phyloP scores from a whole-genome alignment of 768 basidiomycete species.

The Podaxis sp. region DNA sequence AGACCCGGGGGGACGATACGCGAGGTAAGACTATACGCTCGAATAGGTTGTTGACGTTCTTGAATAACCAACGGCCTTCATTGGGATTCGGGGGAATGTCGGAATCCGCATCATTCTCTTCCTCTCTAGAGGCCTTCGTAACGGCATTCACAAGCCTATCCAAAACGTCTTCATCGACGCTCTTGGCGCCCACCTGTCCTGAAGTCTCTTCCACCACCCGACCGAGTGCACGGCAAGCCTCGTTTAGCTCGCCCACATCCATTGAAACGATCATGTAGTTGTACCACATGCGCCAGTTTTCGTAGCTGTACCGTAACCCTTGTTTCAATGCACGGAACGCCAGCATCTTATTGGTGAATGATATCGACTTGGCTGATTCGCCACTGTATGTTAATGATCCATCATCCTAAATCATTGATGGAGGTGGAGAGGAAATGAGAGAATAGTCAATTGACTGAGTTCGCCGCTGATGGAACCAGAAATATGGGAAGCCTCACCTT shows the following conservation, averaged over 20 bases:
- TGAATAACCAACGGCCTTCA: slow-evolving; percentile 64
- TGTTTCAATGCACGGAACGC: slow-evolving; percentile 93
- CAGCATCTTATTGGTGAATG: slow-evolving; percentile 76
- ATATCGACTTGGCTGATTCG: slow-evolving; percentile 33
- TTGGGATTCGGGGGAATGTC: slow-evolving; percentile 44
- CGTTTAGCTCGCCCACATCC: slow-evolving; percentile 89
- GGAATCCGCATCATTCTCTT: slow-evolving; percentile 23
- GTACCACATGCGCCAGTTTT: slow-evolving; percentile 98
- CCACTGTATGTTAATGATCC: slow-evolving; percentile 10
- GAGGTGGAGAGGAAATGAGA: slow-evolving; percentile 4
- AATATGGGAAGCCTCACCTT: slow-evolving; percentile 20
- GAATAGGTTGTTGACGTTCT: slow-evolving; percentile 70
- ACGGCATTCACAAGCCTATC: slow-evolving; percentile 89
- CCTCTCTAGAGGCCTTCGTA: slow-evolving; percentile 48
- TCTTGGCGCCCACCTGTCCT: slow-evolving; percentile 43
- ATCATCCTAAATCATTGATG: background rate
- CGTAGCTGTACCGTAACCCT: slow-evolving; percentile 79
- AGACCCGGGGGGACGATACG: slow-evolving; percentile 75
- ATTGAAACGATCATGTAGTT: slow-evolving; percentile 95
- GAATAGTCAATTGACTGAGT: slow-evolving; percentile 2
- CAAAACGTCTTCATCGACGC: slow-evolving; percentile 84
- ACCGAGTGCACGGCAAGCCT: slow-evolving; percentile 79
- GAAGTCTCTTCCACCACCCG: slow-evolving; percentile 81
- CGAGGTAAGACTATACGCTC: slow-evolving; percentile 79
- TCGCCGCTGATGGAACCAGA: background rate